A percentile compares a stretch with the other conserved stretches of the same genome.
phyloP scores from a whole-genome alignment of 768 basidiomycete species.

The Clavulina sp. region DNA sequence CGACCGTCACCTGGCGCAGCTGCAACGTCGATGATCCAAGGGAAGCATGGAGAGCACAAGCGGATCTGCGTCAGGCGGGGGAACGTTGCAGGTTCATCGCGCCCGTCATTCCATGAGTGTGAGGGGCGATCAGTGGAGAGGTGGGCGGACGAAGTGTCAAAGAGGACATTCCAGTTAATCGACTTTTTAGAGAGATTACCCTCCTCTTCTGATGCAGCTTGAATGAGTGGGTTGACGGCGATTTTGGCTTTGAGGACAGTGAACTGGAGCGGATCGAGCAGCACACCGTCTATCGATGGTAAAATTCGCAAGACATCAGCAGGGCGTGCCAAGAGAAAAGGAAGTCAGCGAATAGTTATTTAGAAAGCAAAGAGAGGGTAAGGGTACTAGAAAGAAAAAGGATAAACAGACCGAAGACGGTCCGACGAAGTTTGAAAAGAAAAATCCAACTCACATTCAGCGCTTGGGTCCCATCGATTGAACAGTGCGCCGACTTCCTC shows the following conservation, averaged over 20 bases:
- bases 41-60: slow-evolving; percentile 4
- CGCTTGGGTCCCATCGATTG: not conserved
- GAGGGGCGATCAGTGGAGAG: slow-evolving; percentile 8
- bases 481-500: not conserved
- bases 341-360: too few relatives aligned
- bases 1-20: slow-evolving; percentile 1
- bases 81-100: slow-evolving; percentile 10
- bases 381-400: too few relatives aligned
- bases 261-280: slow-evolving; percentile 8
- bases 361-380: too few relatives aligned
- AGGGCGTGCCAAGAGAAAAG: too few relatives aligned
- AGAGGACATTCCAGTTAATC: slow-evolving; percentile 9
- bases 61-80: slow-evolving; percentile 9
- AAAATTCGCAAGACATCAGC: too few relatives aligned
- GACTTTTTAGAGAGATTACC: slow-evolving; percentile 6
- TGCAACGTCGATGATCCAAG: slow-evolving; percentile 10
- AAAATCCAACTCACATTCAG: not conserved
- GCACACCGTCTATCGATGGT: slow-evolving; percentile 4
- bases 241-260: slow-evolving; percentile 8
- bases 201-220: slow-evolving; percentile 4
- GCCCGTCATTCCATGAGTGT: slow-evolving; percentile 10
- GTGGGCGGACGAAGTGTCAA: slow-evolving; percentile 10
- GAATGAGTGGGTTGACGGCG: slow-evolving; percentile 8
- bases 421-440: too few relatives aligned
- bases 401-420: not conserved